phyloP scores from a whole-genome alignment of 2,329 filamentous ascomycete species.

The Calycina marina region DNA sequence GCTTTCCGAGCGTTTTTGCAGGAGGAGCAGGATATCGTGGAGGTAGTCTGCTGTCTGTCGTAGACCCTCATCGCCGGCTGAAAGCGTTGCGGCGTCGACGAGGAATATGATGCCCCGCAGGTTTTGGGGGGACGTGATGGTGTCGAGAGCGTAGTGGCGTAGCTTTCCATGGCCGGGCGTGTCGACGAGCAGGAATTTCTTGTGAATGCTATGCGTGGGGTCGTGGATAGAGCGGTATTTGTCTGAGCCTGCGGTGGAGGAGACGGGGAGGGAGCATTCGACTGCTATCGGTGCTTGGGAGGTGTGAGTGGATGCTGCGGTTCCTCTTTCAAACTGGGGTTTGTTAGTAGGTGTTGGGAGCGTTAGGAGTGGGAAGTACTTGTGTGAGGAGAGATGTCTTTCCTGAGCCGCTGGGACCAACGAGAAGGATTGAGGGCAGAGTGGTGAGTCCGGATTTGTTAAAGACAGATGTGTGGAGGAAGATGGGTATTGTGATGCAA shows the following conservation, averaged over 20 bases:
- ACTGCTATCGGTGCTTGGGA: conserved; percentile 44
- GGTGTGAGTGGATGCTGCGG: conserved; percentile 34
- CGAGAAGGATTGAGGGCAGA: conserved; percentile 63
- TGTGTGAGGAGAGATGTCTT: conserved; percentile 83
- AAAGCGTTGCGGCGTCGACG: conserved; percentile 65
- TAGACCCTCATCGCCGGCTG: conserved; percentile 40
- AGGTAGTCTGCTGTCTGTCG: conserved; percentile 69
- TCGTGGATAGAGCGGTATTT: conserved; percentile 53
- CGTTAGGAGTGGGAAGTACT: conserved; percentile 27
- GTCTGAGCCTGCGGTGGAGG: conserved; percentile 37
- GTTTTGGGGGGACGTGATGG: conserved; percentile 30
- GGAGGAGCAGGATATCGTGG: conserved; percentile 69
- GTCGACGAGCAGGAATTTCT: conserved; percentile 66
- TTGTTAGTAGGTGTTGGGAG: conserved; percentile 6
- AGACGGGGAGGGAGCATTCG: conserved; percentile 38
- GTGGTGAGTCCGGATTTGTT: conserved; percentile 48
- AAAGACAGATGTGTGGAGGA: conserved; percentile 63
- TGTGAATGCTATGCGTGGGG: conserved; percentile 39
- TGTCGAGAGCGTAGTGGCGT: conserved; percentile 50
- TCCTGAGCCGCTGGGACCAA: conserved; percentile 69
- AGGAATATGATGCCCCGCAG: conserved; percentile 70
- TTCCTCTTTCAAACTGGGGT: conserved; percentile 38
- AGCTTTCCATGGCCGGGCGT: conserved; percentile 95
- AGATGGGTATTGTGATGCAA: conserved; percentile 55
- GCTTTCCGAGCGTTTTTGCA: conserved; percentile 58